These are phyloP conservation scores for Candida nitratophila DNA, from an alignment of 805 yeast species.

Conservation along the genomic window DNA sequence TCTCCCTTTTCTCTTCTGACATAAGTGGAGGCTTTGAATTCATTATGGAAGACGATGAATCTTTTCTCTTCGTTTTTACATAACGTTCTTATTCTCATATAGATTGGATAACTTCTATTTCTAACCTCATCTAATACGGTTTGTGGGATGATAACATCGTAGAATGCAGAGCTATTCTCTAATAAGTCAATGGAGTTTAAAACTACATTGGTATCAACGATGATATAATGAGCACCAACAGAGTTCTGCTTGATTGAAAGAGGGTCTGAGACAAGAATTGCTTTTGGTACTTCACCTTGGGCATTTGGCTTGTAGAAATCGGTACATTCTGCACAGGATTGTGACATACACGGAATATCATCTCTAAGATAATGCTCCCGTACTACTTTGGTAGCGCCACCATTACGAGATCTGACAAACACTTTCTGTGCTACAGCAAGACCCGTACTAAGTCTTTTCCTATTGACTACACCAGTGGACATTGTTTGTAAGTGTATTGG, in stretches of 20 bases:
- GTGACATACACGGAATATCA: constrained; percentile 88
- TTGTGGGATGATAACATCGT: constrained; percentile 92
- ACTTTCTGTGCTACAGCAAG: constrained; percentile 78
- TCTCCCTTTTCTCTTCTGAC: constrained; percentile 58
- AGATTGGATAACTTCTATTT: constrained; percentile 80
- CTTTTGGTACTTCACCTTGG: constrained; percentile 55
- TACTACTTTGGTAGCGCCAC: constrained; percentile 84
- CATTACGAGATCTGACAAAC: constrained; percentile 83
- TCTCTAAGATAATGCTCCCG: constrained; percentile 89
- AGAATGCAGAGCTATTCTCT: constrained; percentile 69
- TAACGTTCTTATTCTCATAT: constrained; percentile 72
- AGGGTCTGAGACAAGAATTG: constrained; percentile 64
- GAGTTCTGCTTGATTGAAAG: constrained; percentile 29
- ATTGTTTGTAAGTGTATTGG: too few species aligned
- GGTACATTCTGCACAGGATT: constrained; percentile 57
- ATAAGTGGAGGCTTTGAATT: constrained; percentile 69
- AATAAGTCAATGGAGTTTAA: constrained; percentile 84
- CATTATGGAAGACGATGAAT: constrained; percentile 89
- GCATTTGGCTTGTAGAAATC: constrained; percentile 53
- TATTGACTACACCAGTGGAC: constrained; percentile 10
- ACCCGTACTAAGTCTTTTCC: constrained; percentile 43
- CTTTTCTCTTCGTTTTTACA: constrained; percentile 74
- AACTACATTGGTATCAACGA: constrained; percentile 84
- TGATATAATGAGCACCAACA: constrained; percentile 70
- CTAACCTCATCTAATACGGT: constrained; percentile 91